Evolutionary conservation across 768 basidiomycete genomes (phyloP).

Genomic region (Kwoniella bestiolae): DNA sequence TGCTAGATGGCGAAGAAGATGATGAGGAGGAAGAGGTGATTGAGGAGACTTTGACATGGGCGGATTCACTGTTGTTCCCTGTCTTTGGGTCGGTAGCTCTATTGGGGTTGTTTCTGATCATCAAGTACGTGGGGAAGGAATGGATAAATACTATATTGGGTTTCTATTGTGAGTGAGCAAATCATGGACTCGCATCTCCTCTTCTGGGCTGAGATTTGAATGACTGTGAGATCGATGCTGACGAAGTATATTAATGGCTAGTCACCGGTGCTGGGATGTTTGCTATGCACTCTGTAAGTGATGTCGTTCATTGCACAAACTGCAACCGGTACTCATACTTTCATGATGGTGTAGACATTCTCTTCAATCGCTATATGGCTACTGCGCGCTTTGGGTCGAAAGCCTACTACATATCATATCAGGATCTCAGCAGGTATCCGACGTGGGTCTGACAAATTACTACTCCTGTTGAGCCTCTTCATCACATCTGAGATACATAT

Average conservation of each 20-base stretch:
- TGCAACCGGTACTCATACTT: too few relatives aligned
- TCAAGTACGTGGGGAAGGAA: conserved; percentile 74
- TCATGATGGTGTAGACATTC: conserved; percentile 24
- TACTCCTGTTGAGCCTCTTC: too few relatives aligned
- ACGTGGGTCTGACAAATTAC: conserved; percentile 45
- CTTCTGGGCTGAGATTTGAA: not conserved
- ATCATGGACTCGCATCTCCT: not conserved
- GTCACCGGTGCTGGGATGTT: conserved; percentile 43
- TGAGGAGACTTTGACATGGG: conserved; percentile 61
- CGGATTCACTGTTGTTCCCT: conserved; percentile 56
- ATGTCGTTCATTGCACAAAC: too few relatives aligned
- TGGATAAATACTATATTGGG: conserved; percentile 82
- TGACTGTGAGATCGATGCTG: not conserved
- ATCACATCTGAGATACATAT: too few relatives aligned
- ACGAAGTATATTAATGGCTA: conserved; percentile 10
- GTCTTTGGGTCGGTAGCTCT: conserved; percentile 68
- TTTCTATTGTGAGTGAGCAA: conserved; percentile 47
- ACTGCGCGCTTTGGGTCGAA: conserved; percentile 24
- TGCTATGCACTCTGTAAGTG: conserved; percentile 51
- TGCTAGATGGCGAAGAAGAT: conserved; percentile 38
- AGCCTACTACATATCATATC: conserved; percentile 43
- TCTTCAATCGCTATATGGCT: conserved; percentile 11
- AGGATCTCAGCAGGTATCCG: conserved; percentile 43
- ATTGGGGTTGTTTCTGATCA: conserved; percentile 69
- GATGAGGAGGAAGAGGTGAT: conserved; percentile 66